phyloP scores from a whole-genome alignment of 2,329 filamentous ascomycete genomes.

The Exophiala oligosperma region DNA sequence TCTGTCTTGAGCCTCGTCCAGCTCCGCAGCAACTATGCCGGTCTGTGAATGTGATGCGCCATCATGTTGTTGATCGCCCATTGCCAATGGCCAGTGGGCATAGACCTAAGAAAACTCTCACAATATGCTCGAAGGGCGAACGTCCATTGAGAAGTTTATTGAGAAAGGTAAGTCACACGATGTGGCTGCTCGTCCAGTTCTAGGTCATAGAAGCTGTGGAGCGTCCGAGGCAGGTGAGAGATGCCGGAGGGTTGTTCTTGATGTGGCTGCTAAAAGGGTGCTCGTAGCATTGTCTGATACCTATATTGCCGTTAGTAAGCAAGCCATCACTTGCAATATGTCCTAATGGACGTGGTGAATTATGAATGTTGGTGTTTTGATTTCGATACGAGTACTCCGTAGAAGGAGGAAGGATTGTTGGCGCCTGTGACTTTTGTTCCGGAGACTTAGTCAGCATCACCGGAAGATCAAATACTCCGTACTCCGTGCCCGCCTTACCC shows the following conservation, averaged over 20 bases:
- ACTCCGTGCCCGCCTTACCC: neutral
- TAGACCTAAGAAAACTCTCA: no score
- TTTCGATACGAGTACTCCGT: neutral
- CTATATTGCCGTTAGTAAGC: conserved; percentile 21
- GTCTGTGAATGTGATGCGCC: no score
- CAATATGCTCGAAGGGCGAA: neutral
- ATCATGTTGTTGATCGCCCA: neutral
- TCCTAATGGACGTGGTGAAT: neutral
- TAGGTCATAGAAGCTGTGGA: neutral
- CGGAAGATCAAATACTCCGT: no score
- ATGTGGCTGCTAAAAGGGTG: neutral
- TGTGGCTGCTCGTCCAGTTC: neutral
- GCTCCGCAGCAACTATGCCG: no score
- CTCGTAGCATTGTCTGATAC: neutral
- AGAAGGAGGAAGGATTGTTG: neutral
- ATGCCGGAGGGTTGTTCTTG: no score
- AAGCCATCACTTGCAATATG: conserved; percentile 20
- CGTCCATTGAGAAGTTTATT: neutral
- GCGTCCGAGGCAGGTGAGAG: no score
- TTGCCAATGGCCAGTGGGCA: neutral
- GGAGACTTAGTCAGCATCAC: neutral
- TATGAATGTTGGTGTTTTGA: conserved; percentile 6
- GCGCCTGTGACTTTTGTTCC: conserved; percentile 7
- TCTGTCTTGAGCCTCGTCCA: neutral
- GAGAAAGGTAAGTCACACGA: neutral